Conservation (phyloP, 2,329 filamentous ascomycete species). For the Neofusicoccum laricinum region DNA sequence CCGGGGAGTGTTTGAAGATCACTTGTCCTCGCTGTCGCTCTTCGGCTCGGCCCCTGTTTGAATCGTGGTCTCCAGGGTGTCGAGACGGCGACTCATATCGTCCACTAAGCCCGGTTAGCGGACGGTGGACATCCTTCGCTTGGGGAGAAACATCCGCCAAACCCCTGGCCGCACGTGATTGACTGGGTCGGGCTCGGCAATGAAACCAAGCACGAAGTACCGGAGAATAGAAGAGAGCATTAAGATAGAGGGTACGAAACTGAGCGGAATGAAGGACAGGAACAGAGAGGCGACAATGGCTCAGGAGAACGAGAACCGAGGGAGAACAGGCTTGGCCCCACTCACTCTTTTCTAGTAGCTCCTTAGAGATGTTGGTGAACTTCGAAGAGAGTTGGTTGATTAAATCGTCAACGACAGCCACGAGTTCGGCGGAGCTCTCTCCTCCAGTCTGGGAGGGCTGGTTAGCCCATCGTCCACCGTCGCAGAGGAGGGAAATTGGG, state of each 20-base stretch:
- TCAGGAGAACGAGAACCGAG: neutral
- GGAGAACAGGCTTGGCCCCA: slow-evolving; percentile 18
- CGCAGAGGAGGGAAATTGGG: neutral
- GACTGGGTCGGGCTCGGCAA: neutral
- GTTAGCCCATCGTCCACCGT: slow-evolving; percentile 20
- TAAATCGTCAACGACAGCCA: slow-evolving; percentile 79
- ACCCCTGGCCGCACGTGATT: neutral
- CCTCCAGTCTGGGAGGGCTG: neutral
- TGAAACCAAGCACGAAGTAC: neutral
- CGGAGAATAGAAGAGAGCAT: neutral
- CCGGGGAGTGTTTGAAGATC: neutral
- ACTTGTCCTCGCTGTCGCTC: slow-evolving; percentile 12
- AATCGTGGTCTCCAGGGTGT: slow-evolving; percentile 75
- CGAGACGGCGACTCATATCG: slow-evolving; percentile 83
- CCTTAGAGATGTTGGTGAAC: slow-evolving; percentile 78
- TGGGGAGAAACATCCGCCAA: neutral
- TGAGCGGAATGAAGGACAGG: neutral
- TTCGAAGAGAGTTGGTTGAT: slow-evolving; percentile 81
- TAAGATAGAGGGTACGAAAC: neutral
- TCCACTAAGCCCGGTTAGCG: slow-evolving; percentile 62
- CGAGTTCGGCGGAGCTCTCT: slow-evolving; percentile 57
- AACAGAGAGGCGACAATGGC: neutral
- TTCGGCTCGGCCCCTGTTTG: slow-evolving; percentile 44
- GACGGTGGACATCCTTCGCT: neutral
- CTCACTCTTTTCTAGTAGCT: slow-evolving; percentile 86